Base-by-base conservation (phyloP, 2,329 filamentous ascomycete genomes). In the Colletotrichum sp. region DNA sequence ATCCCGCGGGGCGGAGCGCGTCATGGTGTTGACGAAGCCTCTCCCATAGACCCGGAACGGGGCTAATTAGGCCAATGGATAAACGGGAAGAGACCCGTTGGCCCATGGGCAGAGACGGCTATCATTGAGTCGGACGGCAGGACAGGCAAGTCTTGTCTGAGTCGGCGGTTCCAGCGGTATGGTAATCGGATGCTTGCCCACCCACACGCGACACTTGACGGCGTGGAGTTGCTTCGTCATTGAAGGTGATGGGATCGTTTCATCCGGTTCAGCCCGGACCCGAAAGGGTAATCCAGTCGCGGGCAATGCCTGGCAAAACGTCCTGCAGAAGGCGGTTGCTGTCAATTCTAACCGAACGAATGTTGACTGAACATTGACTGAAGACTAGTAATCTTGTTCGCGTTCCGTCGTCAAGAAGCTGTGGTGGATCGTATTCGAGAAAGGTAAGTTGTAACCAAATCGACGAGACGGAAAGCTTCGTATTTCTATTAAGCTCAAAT, bases 131-230 rank as follows among this genome's bases (percentile, higher is more conserved):
- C 36, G 36, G 15, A 30, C 15, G 28, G 52, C 62, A n/a, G 63
- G 9, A 22, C 13, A 48, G 44, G 16, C 15, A 28, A 36, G n/a
- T 32, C 18, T 44, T 63, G 39, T 39, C 55, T 60, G 64, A 48
- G 24, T 26, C 34, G 44, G 15, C 57, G 48, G 18, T 68, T 74
- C 44, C 65, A 60, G 36, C 22, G 44, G 64, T 34, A 34, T 55
- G 59, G 74, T 68, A 26, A 36, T 39, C 22, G 48, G 34, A 39
- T 64, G 65, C 64, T 60, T 36, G 63, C 60, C 70, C 64, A 66
- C 71, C 26, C 73, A 73, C 73, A 73, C 34, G 64, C 64, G 32
- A 75, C 48, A 73, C 64, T 66, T 60, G 59, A 74, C 59, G 71
- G 59, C 44, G 34, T 59, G 65, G 65, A 65, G 48, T 22, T 36